Base-by-base conservation (phyloP, 148 eudicot species). In the Silene latifolia region DNA sequence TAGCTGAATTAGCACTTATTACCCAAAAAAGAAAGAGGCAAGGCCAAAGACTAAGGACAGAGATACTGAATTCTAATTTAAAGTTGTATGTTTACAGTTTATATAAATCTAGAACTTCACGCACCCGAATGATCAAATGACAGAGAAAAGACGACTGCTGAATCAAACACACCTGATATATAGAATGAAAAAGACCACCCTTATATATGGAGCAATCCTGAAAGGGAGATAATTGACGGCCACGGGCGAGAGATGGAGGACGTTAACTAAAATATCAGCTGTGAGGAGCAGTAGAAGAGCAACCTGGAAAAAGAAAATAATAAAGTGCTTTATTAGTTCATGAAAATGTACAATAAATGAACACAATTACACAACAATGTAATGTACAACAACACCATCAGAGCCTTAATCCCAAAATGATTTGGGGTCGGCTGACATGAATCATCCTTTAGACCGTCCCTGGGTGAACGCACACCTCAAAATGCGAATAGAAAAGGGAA, bases 181-280 rank as follows among this genome's bases (percentile, higher is more conserved):
- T 54, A 94, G 87, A 72, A 89, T 78, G 70, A 92, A 94, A 84
- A 92, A 84, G 74, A 86, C 42, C 73, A 94, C 97, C 72, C 98
- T 84, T 69, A 91, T 81, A 76, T 94, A 94, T 63, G 98, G 97
- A 72, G 93, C 98, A 79, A 90, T 74, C 81, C 98, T 84, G 72
- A 94, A 84, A 72, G 98, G 97, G 76, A 94, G 97, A 77, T 66
- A 73, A 82, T 74, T 82, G 74, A 85, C 67, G 48, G 81, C 85
- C 79, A 83, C 82, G 4, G 97, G 96, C 42, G 93, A 85, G 46
- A 91, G 76, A 83, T 82, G 89, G 29, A 91, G 76, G 72, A 54
- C 75, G 76, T 84, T 83, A 27, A 89, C 78, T 63, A 82, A 32
- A 54, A 89, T 70, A 89, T 92, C 98, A 62, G 80, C 86, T 48